A percentile compares a stretch with the other conserved stretches of the same genome.
phyloP scores from a whole-genome alignment of 1,139 yeast genomes.

The Magnusiomyces fungicola region DNA sequence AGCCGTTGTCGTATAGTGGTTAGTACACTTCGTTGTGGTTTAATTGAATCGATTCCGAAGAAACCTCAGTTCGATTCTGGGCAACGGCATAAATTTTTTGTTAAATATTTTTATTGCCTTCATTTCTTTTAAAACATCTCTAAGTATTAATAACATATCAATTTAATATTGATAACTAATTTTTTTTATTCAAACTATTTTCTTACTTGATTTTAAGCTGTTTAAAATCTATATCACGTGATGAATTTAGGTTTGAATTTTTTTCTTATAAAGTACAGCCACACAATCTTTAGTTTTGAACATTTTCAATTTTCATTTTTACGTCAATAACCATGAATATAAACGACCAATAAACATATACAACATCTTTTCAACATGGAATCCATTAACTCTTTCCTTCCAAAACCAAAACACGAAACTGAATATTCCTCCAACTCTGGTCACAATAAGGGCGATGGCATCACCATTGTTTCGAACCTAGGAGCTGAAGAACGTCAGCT shows the following conservation, averaged over 20 bases:
- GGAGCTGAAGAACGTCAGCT: slow-evolving; percentile 12
- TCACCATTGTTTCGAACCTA: slow-evolving; percentile 10
- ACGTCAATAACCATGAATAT: neutral
- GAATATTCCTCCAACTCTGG: slow-evolving; percentile 5
- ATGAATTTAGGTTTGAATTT: neutral
- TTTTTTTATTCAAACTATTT: too few species aligned
- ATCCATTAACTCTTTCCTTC: slow-evolving; percentile 23
- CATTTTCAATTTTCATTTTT: too few species aligned
- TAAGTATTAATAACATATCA: neutral
- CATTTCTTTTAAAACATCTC: neutral
- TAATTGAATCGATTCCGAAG: too few species aligned
- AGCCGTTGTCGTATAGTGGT: too few species aligned
- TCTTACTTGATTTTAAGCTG: neutral
- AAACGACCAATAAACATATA: neutral
- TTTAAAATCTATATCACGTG: neutral
- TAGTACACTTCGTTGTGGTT: too few species aligned
- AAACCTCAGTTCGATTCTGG: too few species aligned
- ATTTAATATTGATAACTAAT: neutral
- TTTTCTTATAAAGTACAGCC: neutral
- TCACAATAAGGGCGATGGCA: neutral
- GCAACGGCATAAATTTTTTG: too few species aligned
- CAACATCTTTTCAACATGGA: neutral
- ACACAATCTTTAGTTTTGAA: neutral
- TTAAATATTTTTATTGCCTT: too few species aligned
- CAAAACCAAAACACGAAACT: slow-evolving; percentile 22